phyloP scores from a whole-genome alignment of 1,139 yeast genomes.

The Hanseniaspora uvarum region DNA sequence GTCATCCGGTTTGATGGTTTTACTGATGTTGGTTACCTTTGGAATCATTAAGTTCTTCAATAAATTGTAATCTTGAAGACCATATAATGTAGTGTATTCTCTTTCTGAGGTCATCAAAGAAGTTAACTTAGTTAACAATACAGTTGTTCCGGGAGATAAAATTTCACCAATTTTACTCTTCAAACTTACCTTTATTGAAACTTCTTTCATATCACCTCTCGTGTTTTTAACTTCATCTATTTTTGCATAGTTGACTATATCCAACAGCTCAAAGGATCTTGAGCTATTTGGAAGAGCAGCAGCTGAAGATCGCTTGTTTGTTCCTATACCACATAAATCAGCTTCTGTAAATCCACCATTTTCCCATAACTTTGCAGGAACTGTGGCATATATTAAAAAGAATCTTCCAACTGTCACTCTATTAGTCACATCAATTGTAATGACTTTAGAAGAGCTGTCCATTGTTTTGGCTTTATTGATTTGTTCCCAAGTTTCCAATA shows the following conservation, averaged over 20 bases:
- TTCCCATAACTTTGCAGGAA: constrained; percentile 42
- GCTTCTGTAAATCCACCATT: constrained; percentile 58
- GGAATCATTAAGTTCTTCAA: constrained; percentile 56
- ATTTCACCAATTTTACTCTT: constrained; percentile 6
- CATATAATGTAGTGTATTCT: constrained; percentile 75
- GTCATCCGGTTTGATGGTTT: constrained; percentile 28
- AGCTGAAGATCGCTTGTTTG: constrained; percentile 10
- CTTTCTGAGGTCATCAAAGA: constrained; percentile 89
- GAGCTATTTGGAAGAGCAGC: constrained; percentile 15
- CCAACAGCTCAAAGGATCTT: neutral
- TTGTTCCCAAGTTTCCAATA: constrained; percentile 92
- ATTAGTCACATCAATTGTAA: constrained; percentile 62
- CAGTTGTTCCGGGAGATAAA: constrained; percentile 33
- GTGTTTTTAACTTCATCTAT: constrained; percentile 60
- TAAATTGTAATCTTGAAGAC: constrained; percentile 71
- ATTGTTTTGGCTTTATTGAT: constrained; percentile 63
- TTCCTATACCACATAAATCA: constrained; percentile 52
- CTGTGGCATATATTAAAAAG: constrained; percentile 77
- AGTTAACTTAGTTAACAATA: constrained; percentile 54
- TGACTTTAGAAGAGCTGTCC: constrained; percentile 47
- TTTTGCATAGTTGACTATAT: constrained; percentile 45
- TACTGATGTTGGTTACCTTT: constrained; percentile 41
- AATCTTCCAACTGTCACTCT: constrained; percentile 77
- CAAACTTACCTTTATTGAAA: constrained; percentile 54
- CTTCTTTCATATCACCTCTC: constrained; percentile 55